These are phyloP conservation scores for Collybia nuda DNA, from an alignment of 768 basidiomycete species.

Conservation along the genomic window DNA sequence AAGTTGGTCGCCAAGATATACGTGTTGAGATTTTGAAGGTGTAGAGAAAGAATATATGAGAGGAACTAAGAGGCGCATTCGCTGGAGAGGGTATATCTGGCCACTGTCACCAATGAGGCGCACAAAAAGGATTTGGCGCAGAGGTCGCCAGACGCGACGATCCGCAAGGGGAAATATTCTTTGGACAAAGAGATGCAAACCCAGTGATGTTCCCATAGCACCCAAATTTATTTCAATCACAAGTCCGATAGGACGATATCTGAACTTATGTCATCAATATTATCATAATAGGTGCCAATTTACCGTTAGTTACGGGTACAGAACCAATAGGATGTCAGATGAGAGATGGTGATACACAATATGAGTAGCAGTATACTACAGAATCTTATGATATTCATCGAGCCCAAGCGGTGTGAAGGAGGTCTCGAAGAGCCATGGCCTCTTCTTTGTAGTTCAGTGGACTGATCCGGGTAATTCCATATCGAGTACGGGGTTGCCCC, in stretches of 20 bases:
- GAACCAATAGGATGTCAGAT: too few relatives aligned
- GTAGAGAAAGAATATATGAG: background rate
- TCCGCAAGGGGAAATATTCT: slow-evolving; percentile 23
- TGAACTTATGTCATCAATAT: too few relatives aligned
- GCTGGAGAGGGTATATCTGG: slow-evolving; percentile 2
- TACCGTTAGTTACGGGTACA: too few relatives aligned
- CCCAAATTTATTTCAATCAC: background rate
- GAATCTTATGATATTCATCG: too few relatives aligned
- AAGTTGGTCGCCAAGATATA: background rate
- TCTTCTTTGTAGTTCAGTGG: slow-evolving; percentile 72
- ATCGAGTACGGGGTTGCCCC: slow-evolving; percentile 83
- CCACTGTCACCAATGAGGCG: background rate
- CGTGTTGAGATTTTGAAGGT: background rate
- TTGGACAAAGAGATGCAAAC: slow-evolving; percentile 10
- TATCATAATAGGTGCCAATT: too few relatives aligned
- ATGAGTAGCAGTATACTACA: background rate
- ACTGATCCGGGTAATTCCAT: slow-evolving; percentile 71
- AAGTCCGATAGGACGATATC: too few relatives aligned
- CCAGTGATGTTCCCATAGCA: slow-evolving; percentile 5
- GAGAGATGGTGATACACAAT: too few relatives aligned
- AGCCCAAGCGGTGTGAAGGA: slow-evolving; percentile 62
- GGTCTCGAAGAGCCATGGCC: slow-evolving; percentile 54
- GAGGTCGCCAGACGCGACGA: slow-evolving; percentile 18
- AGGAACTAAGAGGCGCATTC: background rate
- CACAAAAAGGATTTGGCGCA: slow-evolving; percentile 3